A percentile compares a stretch with the other conserved stretches of the same genome.
phyloP scores from a whole-genome alignment of 148 eudicot species.

The Rhododendron vialii region DNA sequence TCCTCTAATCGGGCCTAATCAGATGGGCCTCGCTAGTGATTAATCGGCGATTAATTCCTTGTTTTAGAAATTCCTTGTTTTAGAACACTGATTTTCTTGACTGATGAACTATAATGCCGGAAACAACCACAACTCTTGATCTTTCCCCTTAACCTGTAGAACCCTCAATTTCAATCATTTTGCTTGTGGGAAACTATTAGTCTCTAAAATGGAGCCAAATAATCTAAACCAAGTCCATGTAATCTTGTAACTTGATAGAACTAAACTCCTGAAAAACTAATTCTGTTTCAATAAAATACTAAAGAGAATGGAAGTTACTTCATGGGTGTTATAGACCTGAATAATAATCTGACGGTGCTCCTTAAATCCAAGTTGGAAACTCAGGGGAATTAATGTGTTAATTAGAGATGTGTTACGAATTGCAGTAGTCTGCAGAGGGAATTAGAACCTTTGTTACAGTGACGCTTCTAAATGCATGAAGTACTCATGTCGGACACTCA shows the following conservation, averaged over 20 bases:
- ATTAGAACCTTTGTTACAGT: neutral
- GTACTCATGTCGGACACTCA: too few species aligned
- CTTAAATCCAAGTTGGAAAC: neutral
- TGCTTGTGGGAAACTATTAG: neutral
- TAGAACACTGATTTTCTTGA: neutral
- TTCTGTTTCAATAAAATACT: too few species aligned
- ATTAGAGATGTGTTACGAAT: neutral
- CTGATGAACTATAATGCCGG: neutral
- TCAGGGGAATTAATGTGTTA: neutral
- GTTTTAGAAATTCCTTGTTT: too few species aligned
- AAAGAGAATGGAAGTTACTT: neutral
- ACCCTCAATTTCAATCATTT: neutral
- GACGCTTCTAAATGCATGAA: neutral
- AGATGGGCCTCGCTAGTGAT: too few species aligned
- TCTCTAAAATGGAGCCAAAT: neutral
- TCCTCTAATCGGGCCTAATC: neutral
- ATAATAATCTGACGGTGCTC: neutral
- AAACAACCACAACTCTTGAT: neutral
- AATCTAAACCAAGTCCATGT: neutral
- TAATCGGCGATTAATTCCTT: too few species aligned
- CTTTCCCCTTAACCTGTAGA: neutral
- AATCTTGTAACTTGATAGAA: neutral
- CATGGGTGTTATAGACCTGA: neutral
- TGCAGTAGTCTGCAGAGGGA: neutral
- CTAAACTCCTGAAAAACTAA: neutral